Evolutionary conservation across 257 asterid genomes (phyloP).

Genomic region (Solanum chiquidenum): DNA sequence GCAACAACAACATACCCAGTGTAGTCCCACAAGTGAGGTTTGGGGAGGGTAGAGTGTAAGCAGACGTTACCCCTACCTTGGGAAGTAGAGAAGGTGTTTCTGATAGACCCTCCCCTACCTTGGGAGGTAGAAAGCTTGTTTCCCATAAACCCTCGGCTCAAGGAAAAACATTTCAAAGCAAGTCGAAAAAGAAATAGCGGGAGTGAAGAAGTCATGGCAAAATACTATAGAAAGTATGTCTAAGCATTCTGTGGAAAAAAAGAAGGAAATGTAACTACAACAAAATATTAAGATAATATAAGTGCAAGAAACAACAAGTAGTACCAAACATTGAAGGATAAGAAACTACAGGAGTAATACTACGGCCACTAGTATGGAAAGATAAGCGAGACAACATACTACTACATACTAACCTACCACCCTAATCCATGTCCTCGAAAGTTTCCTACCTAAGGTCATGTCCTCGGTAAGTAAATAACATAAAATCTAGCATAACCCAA

Average conservation of each 20-base stretch:
- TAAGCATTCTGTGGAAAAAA: background rate
- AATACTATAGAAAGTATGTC: background rate
- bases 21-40: background rate
- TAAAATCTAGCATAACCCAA: background rate
- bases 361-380: background rate
- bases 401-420: background rate
- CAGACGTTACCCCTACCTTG: background rate
- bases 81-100: background rate
- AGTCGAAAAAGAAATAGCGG: background rate
- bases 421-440: background rate
- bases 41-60: background rate
- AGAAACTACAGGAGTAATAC: background rate
- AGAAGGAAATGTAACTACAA: background rate
- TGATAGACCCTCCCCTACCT: background rate
- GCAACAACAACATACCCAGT: background rate
- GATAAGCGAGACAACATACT: background rate
- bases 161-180: background rate
- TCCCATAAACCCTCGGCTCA: background rate
- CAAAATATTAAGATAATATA: too few species aligned
- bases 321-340: background rate
- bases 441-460: background rate
- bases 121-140: background rate
- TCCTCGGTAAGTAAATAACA: background rate
- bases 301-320: background rate
- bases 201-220: background rate